Conservation (phyloP, 768 basidiomycete genomes). For the Hirschioporus abietinus region DNA sequence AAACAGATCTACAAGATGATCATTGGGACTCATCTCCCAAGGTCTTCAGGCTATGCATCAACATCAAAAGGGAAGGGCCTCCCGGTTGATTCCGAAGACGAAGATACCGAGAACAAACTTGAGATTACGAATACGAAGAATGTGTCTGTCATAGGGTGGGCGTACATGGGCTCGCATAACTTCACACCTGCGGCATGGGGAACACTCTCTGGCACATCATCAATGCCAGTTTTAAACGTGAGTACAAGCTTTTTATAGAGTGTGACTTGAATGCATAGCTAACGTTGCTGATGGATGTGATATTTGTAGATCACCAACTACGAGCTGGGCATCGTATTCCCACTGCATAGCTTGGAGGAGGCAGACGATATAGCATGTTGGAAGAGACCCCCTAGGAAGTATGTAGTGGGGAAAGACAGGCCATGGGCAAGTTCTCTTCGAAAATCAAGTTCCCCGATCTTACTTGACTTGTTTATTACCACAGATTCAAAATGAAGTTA, state of each 20-base stretch:
- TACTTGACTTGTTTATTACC: neutral
- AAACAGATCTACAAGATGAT: slow-evolving; percentile 53
- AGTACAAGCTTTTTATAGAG: slow-evolving; percentile 21
- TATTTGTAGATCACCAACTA: slow-evolving; percentile 71
- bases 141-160: slow-evolving; percentile 55
- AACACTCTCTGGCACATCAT: slow-evolving; percentile 62
- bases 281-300: neutral
- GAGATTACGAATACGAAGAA: slow-evolving; percentile 29
- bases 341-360: slow-evolving; percentile 52
- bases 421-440: slow-evolving; percentile 64
- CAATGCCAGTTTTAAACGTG: slow-evolving; percentile 71
- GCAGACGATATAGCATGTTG: slow-evolving; percentile 62
- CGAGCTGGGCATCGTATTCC: slow-evolving; percentile 79
- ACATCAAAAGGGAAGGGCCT: slow-evolving; percentile 20
- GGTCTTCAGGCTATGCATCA: slow-evolving; percentile 7
- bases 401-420: slow-evolving; percentile 49
- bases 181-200: slow-evolving; percentile 93
- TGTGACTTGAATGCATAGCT: neutral
- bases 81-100: slow-evolving; percentile 30
- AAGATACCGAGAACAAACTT: slow-evolving; percentile 24
- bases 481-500: slow-evolving; percentile 23
- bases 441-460: too few relatives aligned
- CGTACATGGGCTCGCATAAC: slow-evolving; percentile 86
- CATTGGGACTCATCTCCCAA: slow-evolving; percentile 45
- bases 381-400: slow-evolving; percentile 73